phyloP scores from a whole-genome alignment of 768 basidiomycete species.

The Pluteus cervinus region DNA sequence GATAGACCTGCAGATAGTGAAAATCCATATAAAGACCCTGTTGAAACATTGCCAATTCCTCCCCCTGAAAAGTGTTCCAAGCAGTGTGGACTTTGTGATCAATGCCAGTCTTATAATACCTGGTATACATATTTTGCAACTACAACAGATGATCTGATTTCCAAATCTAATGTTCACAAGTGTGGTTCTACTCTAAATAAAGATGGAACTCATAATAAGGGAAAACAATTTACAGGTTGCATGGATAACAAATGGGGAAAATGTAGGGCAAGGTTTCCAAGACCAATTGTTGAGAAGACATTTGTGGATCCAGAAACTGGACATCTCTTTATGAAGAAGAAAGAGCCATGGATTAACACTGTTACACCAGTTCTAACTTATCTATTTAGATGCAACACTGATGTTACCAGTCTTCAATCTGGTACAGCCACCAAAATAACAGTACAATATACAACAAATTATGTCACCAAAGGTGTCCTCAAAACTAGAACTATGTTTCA shows the following conservation, averaged over 20 bases:
- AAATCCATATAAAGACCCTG: slow-evolving; percentile 18
- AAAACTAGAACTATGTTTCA: slow-evolving; percentile 17
- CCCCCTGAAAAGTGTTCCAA: slow-evolving; percentile 10
- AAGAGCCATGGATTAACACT: slow-evolving; percentile 24
- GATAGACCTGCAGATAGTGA: neutral
- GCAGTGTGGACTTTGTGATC: neutral
- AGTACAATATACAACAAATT: slow-evolving; percentile 28
- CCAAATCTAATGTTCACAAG: slow-evolving; percentile 21
- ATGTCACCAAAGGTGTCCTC: slow-evolving; percentile 26
- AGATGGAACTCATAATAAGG: slow-evolving; percentile 12
- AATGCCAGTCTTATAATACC: slow-evolving; percentile 12
- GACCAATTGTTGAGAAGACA: slow-evolving; percentile 7
- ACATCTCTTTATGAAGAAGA: slow-evolving; percentile 22
- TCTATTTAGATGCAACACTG: slow-evolving; percentile 27
- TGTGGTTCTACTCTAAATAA: slow-evolving; percentile 12
- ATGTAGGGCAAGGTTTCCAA: slow-evolving; percentile 29
- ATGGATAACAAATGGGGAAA: slow-evolving; percentile 17
- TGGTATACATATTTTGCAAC: slow-evolving; percentile 13
- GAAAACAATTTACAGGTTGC: neutral
- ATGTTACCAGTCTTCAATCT: no score
- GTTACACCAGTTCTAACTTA: slow-evolving; percentile 11
- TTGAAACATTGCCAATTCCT: slow-evolving; percentile 13
- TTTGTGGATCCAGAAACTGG: slow-evolving; percentile 18
- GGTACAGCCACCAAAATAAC: no score
- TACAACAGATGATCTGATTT: slow-evolving; percentile 22